A percentile compares a stretch with the other conserved stretches of the same genome.
Evolutionary conservation across 805 yeast genomes (phyloP).

Genomic region (Saccharomycopsis capsularis): DNA sequence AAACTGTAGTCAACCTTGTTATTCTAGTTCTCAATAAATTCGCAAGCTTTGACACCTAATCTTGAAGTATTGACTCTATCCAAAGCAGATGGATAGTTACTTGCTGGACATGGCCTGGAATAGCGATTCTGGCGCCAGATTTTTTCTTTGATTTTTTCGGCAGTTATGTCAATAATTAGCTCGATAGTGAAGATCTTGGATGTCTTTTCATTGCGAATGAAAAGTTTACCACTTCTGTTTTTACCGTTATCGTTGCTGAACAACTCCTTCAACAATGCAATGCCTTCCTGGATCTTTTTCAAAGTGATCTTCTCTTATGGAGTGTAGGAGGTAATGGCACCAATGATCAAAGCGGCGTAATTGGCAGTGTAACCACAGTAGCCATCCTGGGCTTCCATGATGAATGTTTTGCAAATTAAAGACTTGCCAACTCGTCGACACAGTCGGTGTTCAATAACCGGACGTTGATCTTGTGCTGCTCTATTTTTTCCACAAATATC

Average conservation of each 20-base stretch:
- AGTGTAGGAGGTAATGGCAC: constrained; percentile 85
- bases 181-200: constrained; percentile 70
- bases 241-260: constrained; percentile 61
- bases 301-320: constrained; percentile 80
- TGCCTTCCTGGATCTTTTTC: constrained; percentile 65
- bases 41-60: constrained; percentile 82
- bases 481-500: too few relatives aligned
- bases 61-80: constrained; percentile 88
- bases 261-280: constrained; percentile 57
- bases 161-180: constrained; percentile 74
- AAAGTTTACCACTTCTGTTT: constrained; percentile 71
- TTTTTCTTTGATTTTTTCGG: constrained; percentile 64
- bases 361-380: constrained; percentile 92
- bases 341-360: constrained; percentile 74
- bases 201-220: constrained; percentile 61
- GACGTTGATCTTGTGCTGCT: too few relatives aligned
- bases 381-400: constrained; percentile 98
- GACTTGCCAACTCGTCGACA: constrained; percentile 79
- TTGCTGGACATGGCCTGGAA: constrained; percentile 91
- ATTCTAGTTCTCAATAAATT: constrained; percentile 70
- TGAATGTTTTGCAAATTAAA: constrained; percentile 95
- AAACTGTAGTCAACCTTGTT: constrained; percentile 28
- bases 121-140: constrained; percentile 88
- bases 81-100: constrained; percentile 68
- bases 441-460: too few relatives aligned